A percentile compares a stretch with the other conserved stretches of the same genome.
phyloP scores from a whole-genome alignment of 2,329 filamentous ascomycete species.

The Sporothrix globosa region DNA sequence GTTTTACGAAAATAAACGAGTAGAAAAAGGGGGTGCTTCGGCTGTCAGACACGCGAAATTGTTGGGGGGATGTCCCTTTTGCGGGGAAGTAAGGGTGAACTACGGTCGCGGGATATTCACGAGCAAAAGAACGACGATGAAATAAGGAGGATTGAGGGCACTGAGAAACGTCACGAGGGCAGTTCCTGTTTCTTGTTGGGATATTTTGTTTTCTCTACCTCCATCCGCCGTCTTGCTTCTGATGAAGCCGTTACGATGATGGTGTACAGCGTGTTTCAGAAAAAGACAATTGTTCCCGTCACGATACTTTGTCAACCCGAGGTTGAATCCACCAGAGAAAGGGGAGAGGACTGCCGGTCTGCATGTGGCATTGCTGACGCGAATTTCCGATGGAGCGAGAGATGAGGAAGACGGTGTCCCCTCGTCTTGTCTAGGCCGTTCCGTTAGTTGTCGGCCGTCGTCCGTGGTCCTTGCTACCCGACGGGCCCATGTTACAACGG shows the following conservation, averaged over 20 bases:
- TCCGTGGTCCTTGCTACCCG: neutral
- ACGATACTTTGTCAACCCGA: neutral
- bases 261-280: neutral
- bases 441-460: constrained; percentile 3
- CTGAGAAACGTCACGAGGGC: neutral
- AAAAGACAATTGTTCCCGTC: neutral
- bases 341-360: neutral
- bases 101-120: constrained; percentile 15
- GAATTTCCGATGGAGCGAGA: neutral
- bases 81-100: neutral
- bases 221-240: neutral
- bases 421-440: neutral
- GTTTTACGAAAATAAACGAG: neutral
- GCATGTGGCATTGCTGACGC: constrained; percentile 11
- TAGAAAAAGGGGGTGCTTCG: neutral
- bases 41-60: neutral
- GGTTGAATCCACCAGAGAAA: neutral
- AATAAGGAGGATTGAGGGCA: neutral
- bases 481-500: neutral
- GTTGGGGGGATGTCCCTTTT: neutral
- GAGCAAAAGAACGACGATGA: neutral
- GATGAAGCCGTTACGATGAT: neutral
- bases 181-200: neutral
- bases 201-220: neutral
- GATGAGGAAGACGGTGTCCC: neutral